These are phyloP conservation scores for Aureobasidium sp. DNA, from an alignment of 2,329 filamentous ascomycete genomes.

Conservation along the genomic window DNA sequence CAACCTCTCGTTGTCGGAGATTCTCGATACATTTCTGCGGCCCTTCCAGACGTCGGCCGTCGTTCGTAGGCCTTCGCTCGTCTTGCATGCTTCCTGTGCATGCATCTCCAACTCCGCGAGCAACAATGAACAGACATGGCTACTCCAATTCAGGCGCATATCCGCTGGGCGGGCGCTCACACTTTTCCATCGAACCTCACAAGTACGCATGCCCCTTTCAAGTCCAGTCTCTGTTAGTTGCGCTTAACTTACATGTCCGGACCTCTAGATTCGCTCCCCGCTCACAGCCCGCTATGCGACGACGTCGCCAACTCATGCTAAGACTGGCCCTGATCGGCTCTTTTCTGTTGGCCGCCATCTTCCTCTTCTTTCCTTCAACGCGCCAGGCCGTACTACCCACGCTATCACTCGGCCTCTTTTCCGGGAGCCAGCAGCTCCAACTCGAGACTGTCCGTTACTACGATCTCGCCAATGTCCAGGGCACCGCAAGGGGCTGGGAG, in stretches of 20 bases:
- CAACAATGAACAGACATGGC: conserved; percentile 14
- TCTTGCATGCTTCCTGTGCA: conserved; percentile 10
- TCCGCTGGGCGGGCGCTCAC: conserved; percentile 14
- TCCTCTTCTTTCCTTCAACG: conserved; percentile 70
- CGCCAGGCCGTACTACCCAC: conserved; percentile 52
- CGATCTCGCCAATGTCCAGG: conserved; percentile 84
- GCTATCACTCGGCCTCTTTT: conserved; percentile 62
- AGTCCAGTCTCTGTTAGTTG: background rate
- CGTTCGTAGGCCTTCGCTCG: background rate
- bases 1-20: background rate
- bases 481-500: conserved; percentile 90
- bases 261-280: conserved; percentile 70
- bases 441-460: conserved; percentile 96
- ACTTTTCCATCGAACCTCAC: conserved; percentile 16
- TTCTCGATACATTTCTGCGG: background rate
- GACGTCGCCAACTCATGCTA: conserved; percentile 63
- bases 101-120: conserved; percentile 3
- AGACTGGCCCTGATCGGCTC: conserved; percentile 53
- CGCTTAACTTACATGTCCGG: background rate
- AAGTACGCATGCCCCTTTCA: conserved; percentile 5
- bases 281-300: conserved; percentile 61
- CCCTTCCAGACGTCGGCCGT: background rate
- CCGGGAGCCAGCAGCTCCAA: conserved; percentile 54
- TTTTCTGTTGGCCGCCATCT: conserved; percentile 50
- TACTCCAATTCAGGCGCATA: conserved; percentile 16